Percentiles rank a stretch among this genome's conserved stretches.
These are phyloP conservation scores for Russula vinacea DNA, from an alignment of 768 basidiomycete genomes.

Conservation along the genomic window DNA sequence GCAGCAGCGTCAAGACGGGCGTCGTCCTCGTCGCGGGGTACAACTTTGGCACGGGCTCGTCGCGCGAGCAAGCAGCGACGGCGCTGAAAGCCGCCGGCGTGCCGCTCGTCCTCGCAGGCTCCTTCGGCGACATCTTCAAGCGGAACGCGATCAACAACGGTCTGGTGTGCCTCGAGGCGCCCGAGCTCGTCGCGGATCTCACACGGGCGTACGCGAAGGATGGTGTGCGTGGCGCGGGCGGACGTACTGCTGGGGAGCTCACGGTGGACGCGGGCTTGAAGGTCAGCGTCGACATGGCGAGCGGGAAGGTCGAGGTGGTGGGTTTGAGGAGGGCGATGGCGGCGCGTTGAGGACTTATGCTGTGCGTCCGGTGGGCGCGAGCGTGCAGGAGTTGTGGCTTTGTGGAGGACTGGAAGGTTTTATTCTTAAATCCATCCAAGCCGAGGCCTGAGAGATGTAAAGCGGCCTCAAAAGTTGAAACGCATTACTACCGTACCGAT, in stretches of 20 bases:
- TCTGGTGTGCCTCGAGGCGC: constrained; percentile 89
- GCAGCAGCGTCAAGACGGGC: constrained; percentile 49
- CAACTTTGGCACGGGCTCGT: constrained; percentile 98
- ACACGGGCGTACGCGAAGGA: constrained; percentile 71
- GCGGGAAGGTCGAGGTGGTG: constrained; percentile 63
- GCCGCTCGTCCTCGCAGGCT: constrained; percentile 92
- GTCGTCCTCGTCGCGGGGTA: constrained; percentile 87
- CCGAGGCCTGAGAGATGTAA: constrained; percentile 28
- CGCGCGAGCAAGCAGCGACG: constrained; percentile 97
- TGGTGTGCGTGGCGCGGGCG: constrained; percentile 74
- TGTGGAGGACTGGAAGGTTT: constrained; percentile 93
- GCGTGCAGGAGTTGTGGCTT: constrained; percentile 97
- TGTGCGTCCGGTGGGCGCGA: constrained; percentile 79
- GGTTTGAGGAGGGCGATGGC: constrained; percentile 40
- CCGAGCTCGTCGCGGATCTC: constrained; percentile 82
- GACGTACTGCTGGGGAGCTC: constrained; percentile 69
- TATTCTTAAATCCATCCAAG: constrained; percentile 68
- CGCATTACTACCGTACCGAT: neutral
- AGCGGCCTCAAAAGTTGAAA: neutral
- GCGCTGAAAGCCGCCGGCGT: constrained; percentile 93
- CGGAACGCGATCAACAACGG: constrained; percentile 99
- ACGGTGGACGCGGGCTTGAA: constrained; percentile 73
- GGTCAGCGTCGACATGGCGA: constrained; percentile 62
- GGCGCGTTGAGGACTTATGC: constrained; percentile 56
- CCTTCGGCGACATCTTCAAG: constrained; percentile 99